These are phyloP conservation scores for Haplographium delicatum DNA, from an alignment of 495 filamentous ascomycete species.

Conservation along the genomic window DNA sequence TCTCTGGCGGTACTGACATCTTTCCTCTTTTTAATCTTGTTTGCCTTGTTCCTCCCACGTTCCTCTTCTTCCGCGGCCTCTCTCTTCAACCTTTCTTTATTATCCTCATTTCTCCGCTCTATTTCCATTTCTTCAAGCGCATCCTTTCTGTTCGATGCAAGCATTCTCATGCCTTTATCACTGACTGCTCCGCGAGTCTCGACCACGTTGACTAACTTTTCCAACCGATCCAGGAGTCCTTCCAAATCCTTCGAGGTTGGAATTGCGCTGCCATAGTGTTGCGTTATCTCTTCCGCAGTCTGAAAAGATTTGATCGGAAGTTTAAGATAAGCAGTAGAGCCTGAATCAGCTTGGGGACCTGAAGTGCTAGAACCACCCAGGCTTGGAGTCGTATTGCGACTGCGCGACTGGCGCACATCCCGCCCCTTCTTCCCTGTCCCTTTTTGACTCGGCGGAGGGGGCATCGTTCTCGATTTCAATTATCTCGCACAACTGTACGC, in stretches of 20 bases:
- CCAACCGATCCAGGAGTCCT: constrained; percentile 60
- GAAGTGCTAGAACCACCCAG: constrained; percentile 50
- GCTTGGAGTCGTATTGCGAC: constrained; percentile 80
- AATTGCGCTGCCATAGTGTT: constrained; percentile 57
- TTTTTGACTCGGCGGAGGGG: constrained; percentile 54
- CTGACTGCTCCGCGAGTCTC: constrained; percentile 56
- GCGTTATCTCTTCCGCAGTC: constrained; percentile 64
- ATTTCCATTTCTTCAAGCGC: constrained; percentile 42
- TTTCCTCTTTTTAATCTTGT: constrained; percentile 53
- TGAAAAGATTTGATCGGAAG: constrained; percentile 47
- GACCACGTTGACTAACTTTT: constrained; percentile 58
- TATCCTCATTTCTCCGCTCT: constrained; percentile 34
- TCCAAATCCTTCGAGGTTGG: constrained; percentile 73
- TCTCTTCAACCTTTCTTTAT: constrained; percentile 35
- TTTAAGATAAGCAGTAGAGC: constrained; percentile 61
- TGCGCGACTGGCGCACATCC: constrained; percentile 67
- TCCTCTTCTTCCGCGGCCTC: constrained; percentile 43
- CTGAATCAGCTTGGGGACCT: constrained; percentile 47
- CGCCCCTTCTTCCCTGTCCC: constrained; percentile 70
- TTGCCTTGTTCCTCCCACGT: constrained; percentile 31
- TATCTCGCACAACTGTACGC: too few species aligned
- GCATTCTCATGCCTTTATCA: constrained; percentile 67
- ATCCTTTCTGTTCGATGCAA: constrained; percentile 58
- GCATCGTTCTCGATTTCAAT: constrained; percentile 36
- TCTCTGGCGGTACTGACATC: constrained; percentile 44